Conservation (phyloP, 352 stramenopile species). For the Phytophthora cactorum region DNA sequence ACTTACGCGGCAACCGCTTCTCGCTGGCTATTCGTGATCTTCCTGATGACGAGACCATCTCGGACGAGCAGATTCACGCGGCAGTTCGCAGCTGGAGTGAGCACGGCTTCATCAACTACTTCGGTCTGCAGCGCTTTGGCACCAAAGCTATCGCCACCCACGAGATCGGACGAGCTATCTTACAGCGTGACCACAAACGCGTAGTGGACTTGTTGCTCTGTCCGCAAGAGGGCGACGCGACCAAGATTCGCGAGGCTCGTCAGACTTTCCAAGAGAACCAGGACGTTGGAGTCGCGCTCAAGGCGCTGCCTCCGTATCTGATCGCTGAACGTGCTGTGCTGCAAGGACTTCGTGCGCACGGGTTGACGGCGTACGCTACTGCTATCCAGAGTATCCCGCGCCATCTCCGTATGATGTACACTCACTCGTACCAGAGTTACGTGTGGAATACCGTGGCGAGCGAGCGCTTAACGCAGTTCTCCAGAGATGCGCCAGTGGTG, state of each 20-base stretch:
- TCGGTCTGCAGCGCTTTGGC: constrained; percentile 97
- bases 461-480: constrained; percentile 83
- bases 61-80: constrained; percentile 63
- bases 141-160: constrained; percentile 90
- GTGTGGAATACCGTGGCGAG: constrained; percentile 96
- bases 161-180: constrained; percentile 92
- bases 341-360: constrained; percentile 64
- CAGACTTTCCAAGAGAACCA: constrained; percentile 69
- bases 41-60: constrained; percentile 54
- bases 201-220: constrained; percentile 93
- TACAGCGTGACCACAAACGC: constrained; percentile 92
- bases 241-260: constrained; percentile 74
- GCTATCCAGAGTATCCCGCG: constrained; percentile 83
- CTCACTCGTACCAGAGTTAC: constrained; percentile 95
- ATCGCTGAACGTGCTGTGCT: constrained; percentile 81
- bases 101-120: constrained; percentile 98
- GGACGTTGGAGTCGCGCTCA: constrained; percentile 62
- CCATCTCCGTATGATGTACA: constrained; percentile 92
- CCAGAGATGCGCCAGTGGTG: constrained; percentile 67
- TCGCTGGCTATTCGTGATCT: constrained; percentile 95
- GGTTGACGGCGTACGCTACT: constrained; percentile 58
- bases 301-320: constrained; percentile 77
- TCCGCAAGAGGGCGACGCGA: constrained; percentile 78
- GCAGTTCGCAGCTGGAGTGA: constrained; percentile 76
- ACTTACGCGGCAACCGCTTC: constrained; percentile 95